These are phyloP conservation scores for Acer campestre DNA, from an alignment of 345 rosid genomes.

Conservation along the genomic window DNA sequence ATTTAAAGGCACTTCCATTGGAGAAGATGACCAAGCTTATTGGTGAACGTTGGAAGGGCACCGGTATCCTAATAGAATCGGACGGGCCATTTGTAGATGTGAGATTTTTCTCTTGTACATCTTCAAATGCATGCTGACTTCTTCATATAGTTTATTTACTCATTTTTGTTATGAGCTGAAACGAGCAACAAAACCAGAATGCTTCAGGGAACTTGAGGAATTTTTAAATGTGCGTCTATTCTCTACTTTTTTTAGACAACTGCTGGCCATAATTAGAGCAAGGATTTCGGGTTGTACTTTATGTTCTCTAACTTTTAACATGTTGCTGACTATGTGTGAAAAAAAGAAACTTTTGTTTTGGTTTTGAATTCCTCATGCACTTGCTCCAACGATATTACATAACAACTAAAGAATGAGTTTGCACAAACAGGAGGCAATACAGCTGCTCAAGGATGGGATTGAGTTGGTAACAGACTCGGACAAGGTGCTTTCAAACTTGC, in stretches of 20 bases:
- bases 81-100: slow-evolving; percentile 75
- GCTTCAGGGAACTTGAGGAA: background rate
- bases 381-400: background rate
- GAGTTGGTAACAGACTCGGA: slow-evolving; percentile 93
- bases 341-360: background rate
- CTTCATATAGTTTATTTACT: background rate
- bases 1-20: slow-evolving; percentile 65
- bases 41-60: slow-evolving; percentile 84
- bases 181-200: background rate
- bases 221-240: background rate
- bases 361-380: background rate
- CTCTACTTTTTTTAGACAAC: slow-evolving; percentile 1
- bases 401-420: slow-evolving; percentile 14
- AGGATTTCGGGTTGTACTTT: background rate
- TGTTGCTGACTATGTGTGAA: background rate
- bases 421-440: slow-evolving; percentile 72
- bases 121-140: background rate
- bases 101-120: slow-evolving; percentile 26
- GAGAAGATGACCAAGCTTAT: slow-evolving; percentile 63
- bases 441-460: slow-evolving; percentile 93
- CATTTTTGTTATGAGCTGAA: background rate
- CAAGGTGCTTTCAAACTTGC: slow-evolving; percentile 67
- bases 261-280: background rate
- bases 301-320: slow-evolving; percentile 4
- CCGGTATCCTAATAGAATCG: slow-evolving; percentile 60